A percentile compares a stretch with the other conserved stretches of the same genome.
These are phyloP conservation scores for Kodamaea fungicola DNA, from an alignment of 1,139 yeast genomes.

Conservation along the genomic window DNA sequence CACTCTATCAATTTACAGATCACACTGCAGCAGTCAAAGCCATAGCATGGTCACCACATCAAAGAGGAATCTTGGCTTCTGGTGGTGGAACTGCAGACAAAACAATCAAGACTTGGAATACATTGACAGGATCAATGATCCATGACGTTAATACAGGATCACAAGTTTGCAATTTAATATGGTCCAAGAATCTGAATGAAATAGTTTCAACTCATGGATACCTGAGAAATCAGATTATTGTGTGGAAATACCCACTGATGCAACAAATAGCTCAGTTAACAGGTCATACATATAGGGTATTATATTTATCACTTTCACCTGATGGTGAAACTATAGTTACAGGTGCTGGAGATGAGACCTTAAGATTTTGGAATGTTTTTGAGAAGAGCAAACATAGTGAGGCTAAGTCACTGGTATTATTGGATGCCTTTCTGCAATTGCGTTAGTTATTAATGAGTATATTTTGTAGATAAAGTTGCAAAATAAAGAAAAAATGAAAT, in stretches of 20 bases:
- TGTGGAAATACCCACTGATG: conserved; percentile 95
- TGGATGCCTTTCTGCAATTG: conserved; percentile 78
- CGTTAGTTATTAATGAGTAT: conserved; percentile 30
- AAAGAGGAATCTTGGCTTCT: conserved; percentile 85
- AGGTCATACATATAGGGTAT: conserved; percentile 91
- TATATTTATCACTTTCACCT: conserved; percentile 88
- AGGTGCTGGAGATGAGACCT: conserved; percentile 97
- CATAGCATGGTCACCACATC: conserved; percentile 96
- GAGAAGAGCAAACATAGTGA: conserved; percentile 64
- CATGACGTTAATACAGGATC: conserved; percentile 90
- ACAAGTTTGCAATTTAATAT: conserved; percentile 88
- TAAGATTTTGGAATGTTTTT: conserved; percentile 90
- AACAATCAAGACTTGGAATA: conserved; percentile 88
- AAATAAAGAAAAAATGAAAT: too few relatives aligned
- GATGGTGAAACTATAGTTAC: conserved; percentile 98
- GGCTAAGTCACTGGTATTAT: conserved; percentile 59
- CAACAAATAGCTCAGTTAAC: conserved; percentile 90
- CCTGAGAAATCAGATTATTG: conserved; percentile 82
- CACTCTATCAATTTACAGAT: conserved; percentile 71
- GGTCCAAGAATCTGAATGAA: conserved; percentile 93
- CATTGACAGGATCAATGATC: conserved; percentile 68
- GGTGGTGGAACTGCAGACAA: conserved; percentile 99
- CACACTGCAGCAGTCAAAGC: conserved; percentile 97
- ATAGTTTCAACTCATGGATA: conserved; percentile 94
- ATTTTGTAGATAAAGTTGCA: too few relatives aligned